Conservation (phyloP, 352 stramenopile species). For the Phytophthora hibernalis region DNA sequence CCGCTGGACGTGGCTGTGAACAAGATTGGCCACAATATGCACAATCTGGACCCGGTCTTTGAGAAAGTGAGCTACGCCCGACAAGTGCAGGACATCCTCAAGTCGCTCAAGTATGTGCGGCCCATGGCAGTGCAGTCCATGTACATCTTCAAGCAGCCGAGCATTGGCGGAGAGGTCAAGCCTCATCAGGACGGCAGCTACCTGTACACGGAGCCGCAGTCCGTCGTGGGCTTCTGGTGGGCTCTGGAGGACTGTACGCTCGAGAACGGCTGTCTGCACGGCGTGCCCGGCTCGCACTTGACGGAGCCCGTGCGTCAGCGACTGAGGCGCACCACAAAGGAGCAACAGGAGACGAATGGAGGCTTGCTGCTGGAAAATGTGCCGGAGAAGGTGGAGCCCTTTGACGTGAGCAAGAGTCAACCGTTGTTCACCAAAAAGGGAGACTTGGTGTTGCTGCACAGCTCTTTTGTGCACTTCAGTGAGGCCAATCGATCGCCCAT, state of each 20-base stretch:
- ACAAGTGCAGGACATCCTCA: constrained; percentile 76
- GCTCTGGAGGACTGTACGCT: constrained; percentile 95
- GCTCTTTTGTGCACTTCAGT: constrained; percentile 95
- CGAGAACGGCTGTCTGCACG: constrained; percentile 96
- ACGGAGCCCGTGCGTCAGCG: constrained; percentile 86
- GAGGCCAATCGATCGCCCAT: constrained; percentile 91
- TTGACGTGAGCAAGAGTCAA: constrained; percentile 63
- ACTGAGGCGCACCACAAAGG: constrained; percentile 74
- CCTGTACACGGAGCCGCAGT: constrained; percentile 96
- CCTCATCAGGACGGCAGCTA: constrained; percentile 98
- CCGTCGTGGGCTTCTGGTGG: constrained; percentile 95
- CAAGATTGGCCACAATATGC: constrained; percentile 97
- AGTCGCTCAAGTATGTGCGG: constrained; percentile 87
- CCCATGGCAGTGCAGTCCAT: constrained; percentile 95
- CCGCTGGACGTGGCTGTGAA: constrained; percentile 89
- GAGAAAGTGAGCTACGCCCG: constrained; percentile 82
- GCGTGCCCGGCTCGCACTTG: constrained; percentile 90
- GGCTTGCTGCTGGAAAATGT: constrained; percentile 67
- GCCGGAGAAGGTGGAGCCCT: constrained; percentile 54
- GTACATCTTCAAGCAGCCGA: constrained; percentile 98
- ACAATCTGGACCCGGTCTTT: constrained; percentile 91
- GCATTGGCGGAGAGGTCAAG: constrained; percentile 93
- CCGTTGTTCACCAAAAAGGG: constrained; percentile 92
- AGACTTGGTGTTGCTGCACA: constrained; percentile 94
- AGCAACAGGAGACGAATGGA: constrained; percentile 48